Base-by-base conservation (phyloP, 1,139 yeast genomes). In the Kazachstania sp. region DNA sequence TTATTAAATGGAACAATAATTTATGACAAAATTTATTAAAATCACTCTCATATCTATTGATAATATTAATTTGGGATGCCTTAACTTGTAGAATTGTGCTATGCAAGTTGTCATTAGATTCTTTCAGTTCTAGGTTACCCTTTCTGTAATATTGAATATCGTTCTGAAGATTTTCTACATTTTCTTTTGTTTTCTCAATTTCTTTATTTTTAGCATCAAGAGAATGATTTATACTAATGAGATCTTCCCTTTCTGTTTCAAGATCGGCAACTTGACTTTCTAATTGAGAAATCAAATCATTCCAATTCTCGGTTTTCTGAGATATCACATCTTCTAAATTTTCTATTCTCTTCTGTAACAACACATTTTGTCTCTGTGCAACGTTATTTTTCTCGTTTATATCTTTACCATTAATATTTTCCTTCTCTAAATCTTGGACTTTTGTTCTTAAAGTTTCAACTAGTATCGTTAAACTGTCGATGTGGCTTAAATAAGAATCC, bases 1-100 rank as follows among this genome's bases (percentile, higher is more conserved):
- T 71, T 67, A 51, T 72, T 66, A 62, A 71, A 72, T 60, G 75
- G 62, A 49, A 61, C 50, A 49, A 68, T 58, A 62, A 43, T 36
- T 52, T 57, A 34, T 57, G 54, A 43, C 58, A 56, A 35, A 60
- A 53, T 28, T 52, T 52, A 7, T 50, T 44, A 38, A 56, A 54
- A 11, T 56, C 57, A 2, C 42, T 34, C 39, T 52, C 52, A 41
- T 45, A 45, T 39, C 47, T 51, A 16, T 37, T 45, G 19, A 44
- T 44, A 19, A 16, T 37, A n/a, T n/a, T 47, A 28, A 38, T 31
- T 31, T 41, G 44, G 9, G 35, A 30, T 8, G 34, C 26, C 35
- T 43, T 46, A 2, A 19, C 20, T 32, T 46, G 39, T 8, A 46
- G 12, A 3, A 40, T 28, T 7, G 43, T n/a, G 13, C 13, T 28